phyloP scores from a whole-genome alignment of 805 yeast genomes.

The Sugiyamaella mastotermitis region DNA sequence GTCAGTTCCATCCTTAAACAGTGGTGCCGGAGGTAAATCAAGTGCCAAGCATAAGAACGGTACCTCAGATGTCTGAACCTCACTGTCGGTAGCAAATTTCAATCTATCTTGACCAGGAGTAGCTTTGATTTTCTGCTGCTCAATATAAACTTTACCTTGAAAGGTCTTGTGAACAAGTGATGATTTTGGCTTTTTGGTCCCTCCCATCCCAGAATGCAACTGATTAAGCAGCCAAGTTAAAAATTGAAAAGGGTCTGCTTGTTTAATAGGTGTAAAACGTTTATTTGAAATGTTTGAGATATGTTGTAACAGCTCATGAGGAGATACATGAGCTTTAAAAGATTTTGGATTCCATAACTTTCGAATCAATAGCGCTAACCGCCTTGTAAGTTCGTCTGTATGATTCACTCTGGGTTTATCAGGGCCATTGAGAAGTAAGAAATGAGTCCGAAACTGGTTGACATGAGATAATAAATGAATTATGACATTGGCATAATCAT shows the following conservation, averaged over 20 bases:
- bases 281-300: constrained; percentile 41
- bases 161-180: constrained; percentile 34
- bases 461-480: constrained; percentile 54
- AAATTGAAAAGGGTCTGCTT: constrained; percentile 51
- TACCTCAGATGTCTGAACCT: constrained; percentile 15
- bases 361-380: constrained; percentile 43
- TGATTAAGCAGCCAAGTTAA: constrained; percentile 54
- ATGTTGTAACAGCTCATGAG: constrained; percentile 55
- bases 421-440: constrained; percentile 27
- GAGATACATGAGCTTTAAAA: constrained; percentile 57
- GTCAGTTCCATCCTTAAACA: constrained; percentile 44
- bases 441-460: constrained; percentile 41
- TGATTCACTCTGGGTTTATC: background rate
- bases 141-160: constrained; percentile 48
- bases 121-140: constrained; percentile 25
- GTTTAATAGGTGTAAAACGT: constrained; percentile 34
- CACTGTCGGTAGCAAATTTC: constrained; percentile 21
- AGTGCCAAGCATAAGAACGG: constrained; percentile 51
- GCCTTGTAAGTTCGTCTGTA: constrained; percentile 33
- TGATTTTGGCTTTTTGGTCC: constrained; percentile 24
- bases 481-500: constrained; percentile 53
- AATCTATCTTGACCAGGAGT: constrained; percentile 23
- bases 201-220: constrained; percentile 31
- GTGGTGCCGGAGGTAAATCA: constrained; percentile 53
- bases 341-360: constrained; percentile 61